Base-by-base conservation (phyloP, 371 early-diverging fungal genomes). In the Haplosporangium sp. region DNA sequence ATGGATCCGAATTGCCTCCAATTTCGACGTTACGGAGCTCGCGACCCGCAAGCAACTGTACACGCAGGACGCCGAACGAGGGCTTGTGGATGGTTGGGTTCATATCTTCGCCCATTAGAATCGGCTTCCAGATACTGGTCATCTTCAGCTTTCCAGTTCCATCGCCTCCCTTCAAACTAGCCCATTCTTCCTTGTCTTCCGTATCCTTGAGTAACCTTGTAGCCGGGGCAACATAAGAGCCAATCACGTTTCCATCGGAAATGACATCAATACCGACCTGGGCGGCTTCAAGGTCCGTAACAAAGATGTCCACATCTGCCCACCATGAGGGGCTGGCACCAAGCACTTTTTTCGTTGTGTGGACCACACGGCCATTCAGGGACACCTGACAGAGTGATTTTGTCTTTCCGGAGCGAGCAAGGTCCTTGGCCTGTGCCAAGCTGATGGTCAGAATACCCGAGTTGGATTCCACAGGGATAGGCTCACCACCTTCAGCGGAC, bases 1-100 rank as follows among this genome's bases (percentile, higher is more conserved):
- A 96, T 9, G 96, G 95, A 67, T 97, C 95, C 8, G 92, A 91
- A 64, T 88, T 91, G 58, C 93, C 90, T 14, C 82, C 83, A 9
- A 67, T 67, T 58, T 73, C 73, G 13, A 91, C 90, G 41, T 67
- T 67, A 2, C 54, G 53, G 36, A 67, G 40, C 1, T 55, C 41
- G 6, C 87, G 86, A 6, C 92, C 98, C 70, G 91, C 91, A 73
- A 88, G 85, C 60, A 95, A 71, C 20, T 89, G 87, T 21, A 96
- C 74, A 45, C 92, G 88, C 23, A 97, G 81, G 1, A 97, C 87
- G 46, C 98, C 98, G 18, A 95, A 88, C 6, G 95, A 88, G 18
- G 88, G 84, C 14, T 81, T 83, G 52, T 86, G 79, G 16, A 79
- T 64, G n/a, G 77, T 81, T 55, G 82, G 84, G 43, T 70, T 83